Evolutionary conservation across 2,329 filamentous ascomycete genomes (phyloP), one percentile per base, ranked within the genome.

Genomic region (Stromatinia cepivora): DNA sequence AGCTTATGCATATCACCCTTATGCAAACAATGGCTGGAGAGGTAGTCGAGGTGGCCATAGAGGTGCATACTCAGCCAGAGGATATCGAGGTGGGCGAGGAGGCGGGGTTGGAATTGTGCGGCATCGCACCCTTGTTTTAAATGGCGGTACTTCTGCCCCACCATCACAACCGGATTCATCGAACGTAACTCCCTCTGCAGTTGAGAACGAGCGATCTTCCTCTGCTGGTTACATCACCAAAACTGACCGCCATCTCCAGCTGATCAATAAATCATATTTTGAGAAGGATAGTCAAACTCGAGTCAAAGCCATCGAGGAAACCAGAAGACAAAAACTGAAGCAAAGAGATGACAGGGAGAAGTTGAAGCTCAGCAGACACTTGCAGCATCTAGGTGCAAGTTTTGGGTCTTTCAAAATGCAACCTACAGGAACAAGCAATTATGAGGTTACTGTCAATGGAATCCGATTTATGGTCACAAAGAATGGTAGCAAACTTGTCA

Each of bases 401-500:
- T 71, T 71, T 45, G 61, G 64, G 25, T 69, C 67, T 45, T 69
- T 58, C 15, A 34, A 28, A 34, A n/a, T 65, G 20, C 39, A 45
- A 63, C 65, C 69, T 52, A 36, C 57, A 70, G 69, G 67, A 67
- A 71, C 79, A 79, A 77, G 80, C 74, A 79, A 81, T 73, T 83
- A 92, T 77, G 87, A 92, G 75, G 83, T 96, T 58, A 79, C 83
- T 28, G 84, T 96, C 65, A 85, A 92, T 67, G 91, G 90, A 74
- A 87, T 94, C 66, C 86, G 86, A 39, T 97, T 95, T 78, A 83
- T 85, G 69, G 88, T 97, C 50, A 83, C 87, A 25, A 88, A 90
- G 73, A 89, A 91, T 73, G 93, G 93, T 74, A 94, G 92, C 84
- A 97, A 96, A 81, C 86, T 97, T 53, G 84, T 92, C 72, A 90